Evolutionary conservation across 2,329 filamentous ascomycete genomes (phyloP), one percentile per base, ranked within the genome.

Genomic region (Aspergillus nomiae): DNA sequence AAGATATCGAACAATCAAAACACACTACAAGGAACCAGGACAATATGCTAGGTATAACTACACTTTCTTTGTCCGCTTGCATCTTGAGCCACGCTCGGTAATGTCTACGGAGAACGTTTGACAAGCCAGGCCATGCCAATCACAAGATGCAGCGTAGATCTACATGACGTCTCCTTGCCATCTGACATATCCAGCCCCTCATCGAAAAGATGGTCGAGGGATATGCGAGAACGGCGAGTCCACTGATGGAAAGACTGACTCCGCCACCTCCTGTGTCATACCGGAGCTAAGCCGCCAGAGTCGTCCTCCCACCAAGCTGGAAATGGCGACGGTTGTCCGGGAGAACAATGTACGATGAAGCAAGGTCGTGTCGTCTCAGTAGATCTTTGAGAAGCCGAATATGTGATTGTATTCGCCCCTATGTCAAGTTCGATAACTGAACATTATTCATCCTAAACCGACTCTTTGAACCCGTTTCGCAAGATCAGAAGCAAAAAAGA

Each of bases 341-440:
- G 9, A 36, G 21, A 55, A 38, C 30, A 55, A 38, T 24, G 34
- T 36, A 55, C 30, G 34, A 55, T 24, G 34, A 55, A 55, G 34
- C n/a, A 55, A 28, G 21, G n/a, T 1, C 32, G 34, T 4, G 51
- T 55, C 51, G 51, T 36, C 30, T 55, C 30, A 38, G 21, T 11
- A 55, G 30, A 38, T 55, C 51, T 24, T 55, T 55, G 58, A 54
- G 58, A 59, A 51, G 50, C 58, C 58, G 58, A 59, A 51, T 51
- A 59, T 51, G 58, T 59, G 48, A 59, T 59, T 59, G 34, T 59
- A 59, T 59, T 59, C 58, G 58, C 58, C 58, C 58, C 58, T 59
- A 59, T 54, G 58, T 43, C 48, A 59, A 54, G 50, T 36, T 51
- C 48, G 48, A 59, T 43, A 59, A 46, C 58, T 48, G 58, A 59